Conservation (phyloP, 106 monocot species). For the Phalaenopsis aphrodite region DNA sequence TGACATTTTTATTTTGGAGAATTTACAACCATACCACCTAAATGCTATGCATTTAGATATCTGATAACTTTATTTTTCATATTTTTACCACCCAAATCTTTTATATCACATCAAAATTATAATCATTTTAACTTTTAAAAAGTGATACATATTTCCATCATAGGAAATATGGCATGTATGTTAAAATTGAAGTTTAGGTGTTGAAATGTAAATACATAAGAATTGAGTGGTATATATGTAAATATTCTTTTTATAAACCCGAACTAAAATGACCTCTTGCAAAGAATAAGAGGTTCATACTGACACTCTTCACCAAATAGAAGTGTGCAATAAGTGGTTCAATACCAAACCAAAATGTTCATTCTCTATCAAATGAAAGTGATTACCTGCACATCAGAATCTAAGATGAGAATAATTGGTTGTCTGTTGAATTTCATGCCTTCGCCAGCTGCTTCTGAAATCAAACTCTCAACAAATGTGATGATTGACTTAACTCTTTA, state of each 20-base stretch:
- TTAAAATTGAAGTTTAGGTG: neutral
- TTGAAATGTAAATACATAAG: no score
- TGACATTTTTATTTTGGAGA: no score
- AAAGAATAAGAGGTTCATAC: no score
- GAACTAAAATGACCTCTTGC: neutral
- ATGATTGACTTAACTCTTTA: slow-evolving; percentile 15
- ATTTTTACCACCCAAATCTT: no score
- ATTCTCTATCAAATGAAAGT: slow-evolving; percentile 2
- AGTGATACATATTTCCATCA: neutral
- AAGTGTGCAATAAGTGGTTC: no score
- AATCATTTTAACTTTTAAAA: no score
- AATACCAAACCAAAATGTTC: neutral
- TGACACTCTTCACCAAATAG: no score
- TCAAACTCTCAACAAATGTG: slow-evolving; percentile 13
- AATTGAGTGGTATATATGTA: no score
- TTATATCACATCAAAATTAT: no score
- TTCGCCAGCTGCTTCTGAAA: slow-evolving; percentile 23
- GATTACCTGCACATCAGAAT: slow-evolving; percentile 66
- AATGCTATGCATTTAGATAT: no score
- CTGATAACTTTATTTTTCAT: no score
- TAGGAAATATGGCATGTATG: neutral
- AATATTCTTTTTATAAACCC: neutral
- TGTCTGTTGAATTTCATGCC: slow-evolving; percentile 33
- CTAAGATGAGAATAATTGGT: slow-evolving; percentile 68
- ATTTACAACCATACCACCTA: no score